These are phyloP conservation scores for Pythium aquatile DNA, from an alignment of 352 stramenopile genomes.

Conservation along the genomic window DNA sequence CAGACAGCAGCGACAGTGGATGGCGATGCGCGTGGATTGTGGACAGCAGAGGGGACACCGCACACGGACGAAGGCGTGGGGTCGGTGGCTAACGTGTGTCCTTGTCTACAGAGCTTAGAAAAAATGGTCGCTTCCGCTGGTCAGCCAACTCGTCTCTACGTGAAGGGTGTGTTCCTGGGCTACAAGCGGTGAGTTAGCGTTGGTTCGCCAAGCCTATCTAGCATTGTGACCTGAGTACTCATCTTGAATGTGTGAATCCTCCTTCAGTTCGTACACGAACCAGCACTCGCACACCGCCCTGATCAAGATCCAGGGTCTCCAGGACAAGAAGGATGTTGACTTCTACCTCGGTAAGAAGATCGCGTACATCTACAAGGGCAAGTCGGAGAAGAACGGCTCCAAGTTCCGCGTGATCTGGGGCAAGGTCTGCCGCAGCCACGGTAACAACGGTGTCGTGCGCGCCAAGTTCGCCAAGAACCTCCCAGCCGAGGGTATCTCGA, in stretches of 20 bases:
- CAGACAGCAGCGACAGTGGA: not conserved
- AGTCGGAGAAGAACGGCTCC: conserved; percentile 92
- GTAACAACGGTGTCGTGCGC: conserved; percentile 98
- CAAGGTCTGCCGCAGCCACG: conserved; percentile 96
- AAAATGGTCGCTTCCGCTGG: conserved; percentile 90
- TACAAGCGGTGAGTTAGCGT: conserved; percentile 91
- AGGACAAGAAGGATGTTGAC: conserved; percentile 97
- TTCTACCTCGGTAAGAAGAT: conserved; percentile 99
- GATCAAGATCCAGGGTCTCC: conserved; percentile 99
- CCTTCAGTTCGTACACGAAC: conserved; percentile 89
- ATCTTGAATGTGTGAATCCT: not conserved
- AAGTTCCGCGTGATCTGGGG: conserved; percentile 99
- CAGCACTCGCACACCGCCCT: conserved; percentile 98
- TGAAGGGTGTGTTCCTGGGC: conserved; percentile 98
- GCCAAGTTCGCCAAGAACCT: conserved; percentile 99
- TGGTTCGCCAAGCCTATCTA: not conserved
- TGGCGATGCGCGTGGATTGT: not conserved
- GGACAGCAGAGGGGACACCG: not conserved
- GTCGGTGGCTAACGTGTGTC: conserved; percentile 11
- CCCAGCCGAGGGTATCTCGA: conserved; percentile 95
- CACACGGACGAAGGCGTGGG: not conserved
- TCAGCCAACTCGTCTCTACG: conserved; percentile 96
- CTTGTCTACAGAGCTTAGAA: conserved; percentile 56
- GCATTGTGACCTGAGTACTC: not conserved
- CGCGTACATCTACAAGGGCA: conserved; percentile 99